Base-by-base conservation (phyloP, 495 filamentous ascomycete species). In the Neurospora cerealis region DNA sequence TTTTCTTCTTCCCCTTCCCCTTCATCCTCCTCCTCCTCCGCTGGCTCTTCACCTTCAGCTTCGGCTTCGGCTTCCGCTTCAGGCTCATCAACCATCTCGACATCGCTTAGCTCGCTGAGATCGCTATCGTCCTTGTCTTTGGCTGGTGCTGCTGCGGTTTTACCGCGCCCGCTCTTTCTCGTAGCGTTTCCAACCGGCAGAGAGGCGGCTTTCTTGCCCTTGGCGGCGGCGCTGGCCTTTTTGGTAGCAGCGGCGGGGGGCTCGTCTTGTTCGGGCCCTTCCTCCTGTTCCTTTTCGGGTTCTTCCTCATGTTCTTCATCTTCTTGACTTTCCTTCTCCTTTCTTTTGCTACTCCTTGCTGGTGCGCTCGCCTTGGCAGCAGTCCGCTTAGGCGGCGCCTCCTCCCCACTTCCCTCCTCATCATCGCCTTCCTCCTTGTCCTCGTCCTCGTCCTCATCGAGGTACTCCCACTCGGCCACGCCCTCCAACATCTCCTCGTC, bases 401-500 rank as follows among this genome's bases (percentile, higher is more conserved):
- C 54, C 54, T 66, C 54, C 13, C 15, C 28, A 19, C 54, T 66
- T 66, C 13, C 32, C 40, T 32, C 40, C 4, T 73, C 69, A 2
- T 46, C 41, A 21, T 24, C 70, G 8, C 7, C 48, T 32, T n/a
- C n/a, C 34, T 72, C 36, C 19, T 37, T 54, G 17, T 72, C 21
- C 4, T 75, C 48, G 8, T 42, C 41, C 36, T 71, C 40, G 39
- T 73, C 73, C 3, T 79, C 76, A 38, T 83, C 78, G 32, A 80
- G 80, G 71, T 89, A 89, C 34, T 86, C 84, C 87, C 87, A 89
- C 78, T 83, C 77, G 4, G 87, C 86, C 11, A 89, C 87, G 8
- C 87, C 87, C 42, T 84, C 83, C 32, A 85, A 75, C 87, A 89
- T 89, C 73, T 89, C 87, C 79, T 88, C 83, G 42, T 89, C 88